Evolutionary conservation across 2,329 filamentous ascomycete species (phyloP).

Genomic region (Trichophyton mentagrophytes): DNA sequence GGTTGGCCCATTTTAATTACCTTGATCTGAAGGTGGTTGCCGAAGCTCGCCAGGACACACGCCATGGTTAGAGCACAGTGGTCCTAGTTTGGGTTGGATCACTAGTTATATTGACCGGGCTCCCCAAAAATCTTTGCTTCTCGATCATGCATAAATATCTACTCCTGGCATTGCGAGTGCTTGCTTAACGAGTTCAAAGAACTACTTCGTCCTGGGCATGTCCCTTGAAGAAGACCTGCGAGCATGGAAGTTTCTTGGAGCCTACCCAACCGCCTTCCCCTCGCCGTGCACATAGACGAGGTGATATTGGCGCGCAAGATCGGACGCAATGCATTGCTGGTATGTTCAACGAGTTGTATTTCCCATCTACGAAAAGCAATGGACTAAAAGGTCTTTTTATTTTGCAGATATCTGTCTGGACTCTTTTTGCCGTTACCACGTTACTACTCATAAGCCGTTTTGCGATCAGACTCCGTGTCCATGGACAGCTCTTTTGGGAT

Average conservation of each 20-base stretch:
- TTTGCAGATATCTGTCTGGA: constrained; percentile 8
- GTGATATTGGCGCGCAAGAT: constrained; percentile 3
- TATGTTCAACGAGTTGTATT: background rate
- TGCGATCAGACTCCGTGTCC: constrained; percentile 9
- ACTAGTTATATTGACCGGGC: background rate
- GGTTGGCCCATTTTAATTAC: background rate
- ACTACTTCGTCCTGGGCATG: background rate
- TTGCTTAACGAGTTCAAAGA: background rate
- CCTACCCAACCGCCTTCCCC: background rate
- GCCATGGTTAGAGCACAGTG: background rate
- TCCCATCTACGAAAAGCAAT: too few species aligned
- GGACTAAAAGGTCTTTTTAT: too few species aligned
- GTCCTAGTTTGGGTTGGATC: too few species aligned
- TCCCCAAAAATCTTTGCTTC: background rate
- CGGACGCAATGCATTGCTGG: constrained; percentile 3
- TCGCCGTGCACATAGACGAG: constrained; percentile 3
- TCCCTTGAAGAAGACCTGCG: background rate
- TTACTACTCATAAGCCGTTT: constrained; percentile 7
- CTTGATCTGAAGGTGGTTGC: background rate
- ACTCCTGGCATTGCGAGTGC: background rate
- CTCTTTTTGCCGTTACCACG: constrained; percentile 6
- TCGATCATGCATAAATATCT: background rate
- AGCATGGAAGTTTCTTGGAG: background rate
- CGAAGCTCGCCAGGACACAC: background rate
- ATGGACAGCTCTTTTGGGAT: constrained; percentile 9